Conservation (phyloP, 768 basidiomycete species). For the Boletus barrowsii region DNA sequence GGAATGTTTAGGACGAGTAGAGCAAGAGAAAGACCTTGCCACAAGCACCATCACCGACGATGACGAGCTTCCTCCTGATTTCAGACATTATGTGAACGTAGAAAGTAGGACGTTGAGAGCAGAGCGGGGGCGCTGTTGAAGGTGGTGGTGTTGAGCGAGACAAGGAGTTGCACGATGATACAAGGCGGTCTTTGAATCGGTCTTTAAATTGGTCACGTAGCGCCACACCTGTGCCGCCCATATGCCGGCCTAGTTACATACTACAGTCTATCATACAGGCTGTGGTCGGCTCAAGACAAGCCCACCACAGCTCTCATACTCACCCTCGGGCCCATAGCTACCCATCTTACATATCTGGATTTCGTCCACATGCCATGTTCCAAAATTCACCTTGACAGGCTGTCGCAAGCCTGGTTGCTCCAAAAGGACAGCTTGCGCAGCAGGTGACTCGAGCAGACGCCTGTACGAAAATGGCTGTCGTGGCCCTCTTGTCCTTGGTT, state of each 20-base stretch:
- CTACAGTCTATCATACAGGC: constrained; percentile 3
- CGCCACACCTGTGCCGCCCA: constrained; percentile 32
- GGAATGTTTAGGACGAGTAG: constrained; percentile 4
- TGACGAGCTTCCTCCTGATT: constrained; percentile 98
- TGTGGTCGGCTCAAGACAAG: neutral
- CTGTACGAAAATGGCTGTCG: constrained; percentile 44
- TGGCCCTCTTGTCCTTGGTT: constrained; percentile 24
- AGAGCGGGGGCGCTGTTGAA: constrained; percentile 36
- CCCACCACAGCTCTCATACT: constrained; percentile 50
- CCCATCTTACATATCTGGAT: constrained; percentile 73
- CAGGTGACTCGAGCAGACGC: constrained; percentile 32
- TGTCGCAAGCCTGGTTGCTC: constrained; percentile 7
- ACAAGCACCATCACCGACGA: constrained; percentile 97
- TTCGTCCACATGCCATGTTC: constrained; percentile 50
- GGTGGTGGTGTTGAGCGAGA: constrained; percentile 39
- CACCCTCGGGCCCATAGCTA: constrained; percentile 58
- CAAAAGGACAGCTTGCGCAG: constrained; percentile 6
- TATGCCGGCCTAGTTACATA: constrained; percentile 2
- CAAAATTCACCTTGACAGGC: constrained; percentile 44
- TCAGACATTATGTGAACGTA: constrained; percentile 73
- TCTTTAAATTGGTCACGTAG: constrained; percentile 27
- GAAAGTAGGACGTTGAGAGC: constrained; percentile 30
- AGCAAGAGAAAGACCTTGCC: constrained; percentile 64
- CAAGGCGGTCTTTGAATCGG: constrained; percentile 35
- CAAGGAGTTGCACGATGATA: constrained; percentile 38